Conservation (phyloP, 257 asterid species). For the Craterostigma plantagineum region DNA sequence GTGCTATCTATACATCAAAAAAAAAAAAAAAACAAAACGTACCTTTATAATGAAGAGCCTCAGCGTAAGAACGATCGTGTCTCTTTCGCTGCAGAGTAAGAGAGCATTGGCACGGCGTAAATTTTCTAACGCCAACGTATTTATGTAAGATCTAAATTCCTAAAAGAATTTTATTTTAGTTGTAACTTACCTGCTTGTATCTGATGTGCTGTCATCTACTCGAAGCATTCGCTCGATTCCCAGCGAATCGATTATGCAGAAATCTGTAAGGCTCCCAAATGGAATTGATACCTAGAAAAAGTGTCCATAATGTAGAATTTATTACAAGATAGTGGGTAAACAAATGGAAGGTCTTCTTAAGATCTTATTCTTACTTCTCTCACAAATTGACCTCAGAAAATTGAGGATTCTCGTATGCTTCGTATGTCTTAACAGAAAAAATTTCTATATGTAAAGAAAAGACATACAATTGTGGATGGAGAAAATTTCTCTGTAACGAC, state of each 20-base stretch:
- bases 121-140: background rate
- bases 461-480: slow-evolving; percentile 41
- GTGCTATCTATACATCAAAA: no score
- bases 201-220: background rate
- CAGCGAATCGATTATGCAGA: background rate
- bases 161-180: no score
- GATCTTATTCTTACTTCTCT: no score
- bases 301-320: no score
- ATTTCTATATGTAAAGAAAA: no score
- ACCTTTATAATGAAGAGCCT: slow-evolving; percentile 5
- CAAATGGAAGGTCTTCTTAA: no score
- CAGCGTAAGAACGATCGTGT: slow-evolving; percentile 5
- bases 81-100: slow-evolving; percentile 1
- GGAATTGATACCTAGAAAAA: slow-evolving; percentile 2
- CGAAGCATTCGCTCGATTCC: slow-evolving; percentile 1
- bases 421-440: no score
- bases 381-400: no score
- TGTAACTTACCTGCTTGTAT: slow-evolving; percentile 1
- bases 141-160: background rate
- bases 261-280: background rate
- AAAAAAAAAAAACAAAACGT: background rate
- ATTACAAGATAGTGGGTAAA: no score
- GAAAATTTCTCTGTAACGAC: slow-evolving; percentile 66
- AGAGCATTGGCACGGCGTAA: background rate
- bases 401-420: no score